phyloP scores from a whole-genome alignment of 2,329 filamentous ascomycete genomes.

The Aspergillus intermedius region DNA sequence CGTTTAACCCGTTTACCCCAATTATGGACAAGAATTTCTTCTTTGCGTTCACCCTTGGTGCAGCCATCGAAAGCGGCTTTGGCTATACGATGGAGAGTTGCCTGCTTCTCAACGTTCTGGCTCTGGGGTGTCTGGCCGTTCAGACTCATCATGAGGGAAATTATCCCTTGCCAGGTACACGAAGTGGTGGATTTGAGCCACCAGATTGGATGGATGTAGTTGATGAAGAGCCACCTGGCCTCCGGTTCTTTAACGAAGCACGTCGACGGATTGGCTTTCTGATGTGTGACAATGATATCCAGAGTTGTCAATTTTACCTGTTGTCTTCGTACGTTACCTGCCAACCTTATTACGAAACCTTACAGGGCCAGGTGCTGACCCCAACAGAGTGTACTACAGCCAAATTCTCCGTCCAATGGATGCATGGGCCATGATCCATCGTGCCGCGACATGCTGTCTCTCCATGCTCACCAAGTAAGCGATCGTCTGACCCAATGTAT shows the following conservation, averaged over 20 bases:
- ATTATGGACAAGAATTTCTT: constrained; percentile 49
- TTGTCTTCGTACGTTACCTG: constrained; percentile 36
- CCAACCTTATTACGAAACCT: not conserved
- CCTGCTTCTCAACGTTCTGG: constrained; percentile 46
- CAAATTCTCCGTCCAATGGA: constrained; percentile 50
- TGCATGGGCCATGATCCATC: constrained; percentile 49
- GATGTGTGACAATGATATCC: constrained; percentile 45
- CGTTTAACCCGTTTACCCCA: constrained; percentile 49
- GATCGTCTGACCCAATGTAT: not conserved
- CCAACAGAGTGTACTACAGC: constrained; percentile 40
- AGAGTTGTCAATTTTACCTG: constrained; percentile 49
- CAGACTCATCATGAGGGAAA: constrained; percentile 45
- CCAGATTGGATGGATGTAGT: constrained; percentile 34
- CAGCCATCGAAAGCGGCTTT: constrained; percentile 46
- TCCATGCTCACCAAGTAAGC: constrained; percentile 41
- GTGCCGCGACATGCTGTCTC: constrained; percentile 47
- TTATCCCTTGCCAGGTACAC: constrained; percentile 38
- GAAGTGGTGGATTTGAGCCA: constrained; percentile 27
- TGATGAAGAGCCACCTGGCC: constrained; percentile 38
- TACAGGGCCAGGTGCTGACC: constrained; percentile 7
- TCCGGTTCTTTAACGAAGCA: constrained; percentile 51
- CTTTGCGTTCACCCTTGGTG: constrained; percentile 44
- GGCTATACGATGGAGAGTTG: constrained; percentile 49
- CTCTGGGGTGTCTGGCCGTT: constrained; percentile 46
- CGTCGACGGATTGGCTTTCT: constrained; percentile 47